Evolutionary conservation across 2,329 filamentous ascomycete species (phyloP), one percentile per base, ranked within the genome.

Genomic region (Incumbomyces delicatus): DNA sequence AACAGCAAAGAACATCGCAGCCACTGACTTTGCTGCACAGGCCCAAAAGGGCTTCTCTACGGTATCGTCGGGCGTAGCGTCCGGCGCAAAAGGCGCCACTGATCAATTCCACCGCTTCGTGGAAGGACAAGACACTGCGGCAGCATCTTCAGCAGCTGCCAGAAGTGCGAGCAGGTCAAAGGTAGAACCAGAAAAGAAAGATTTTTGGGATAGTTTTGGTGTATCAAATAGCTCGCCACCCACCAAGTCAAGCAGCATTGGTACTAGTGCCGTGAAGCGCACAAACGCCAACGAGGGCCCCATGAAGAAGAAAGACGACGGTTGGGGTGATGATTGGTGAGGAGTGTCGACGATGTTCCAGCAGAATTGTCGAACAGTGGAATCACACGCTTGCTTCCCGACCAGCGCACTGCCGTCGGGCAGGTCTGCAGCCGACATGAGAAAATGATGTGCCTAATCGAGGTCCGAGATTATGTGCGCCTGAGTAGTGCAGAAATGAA

Each of bases 121-220:
- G 44, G 92, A 96, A 62, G 87, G 85, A 2, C 75, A 76, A 13
- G 68, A 73, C 17, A 60, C 68, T 36, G 57, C 59, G 45, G 55
- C 49, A 53, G 57, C 35, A 31, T 11, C 50, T 38, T 33, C 44
- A 53, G 29, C 65, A 61, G 39, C 49, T n/a, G 20, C 31, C 2
- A 20, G 38, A 16, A n/a, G 17, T 6, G 46, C 48, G 33, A 55
- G 59, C n/a, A 59, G 61, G 22, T 30, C 22, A 42, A 60, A 61
- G 5, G 57, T 62, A 71, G 74, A 83, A 64, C 76, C 76, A 6
- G 78, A 81, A 50, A 85, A 82, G 66, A 83, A 83, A 62, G 83
- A 85, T 56, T 95, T 95, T 66, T 95, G 89, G 89, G 89, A 95
- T 62, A 83, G 84, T 56, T 95, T 96, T 66, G 54, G 49, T 35